Base-by-base conservation (phyloP, 495 filamentous ascomycete genomes). In the Talaromyces thailandensis region DNA sequence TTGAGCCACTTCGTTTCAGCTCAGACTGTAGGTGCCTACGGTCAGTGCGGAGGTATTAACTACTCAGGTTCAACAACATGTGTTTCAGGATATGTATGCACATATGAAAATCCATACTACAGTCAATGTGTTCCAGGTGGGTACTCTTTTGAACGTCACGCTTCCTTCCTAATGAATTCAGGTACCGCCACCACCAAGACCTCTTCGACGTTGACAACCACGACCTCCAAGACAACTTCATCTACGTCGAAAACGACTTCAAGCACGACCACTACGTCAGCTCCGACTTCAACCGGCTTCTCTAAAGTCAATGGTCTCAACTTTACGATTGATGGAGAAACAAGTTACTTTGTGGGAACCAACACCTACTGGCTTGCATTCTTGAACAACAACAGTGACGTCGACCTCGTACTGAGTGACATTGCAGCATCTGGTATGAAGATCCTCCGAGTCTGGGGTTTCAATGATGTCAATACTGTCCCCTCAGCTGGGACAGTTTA, bases 281-380 rank as follows among this genome's bases (percentile, higher is more conserved):
- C 51, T 21, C 51, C 51, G 5, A 16, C 23, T 26, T 55, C 51
- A 4, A 55, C 51, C 26, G 24, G 51, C 23, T 55, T 55, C 28
- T 14, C 26, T 28, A 55, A 28, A 28, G 51, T 55, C 23, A 61
- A 40, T 32, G 68, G 64, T 4, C 61, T 63, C 4, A 63, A 64
- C 24, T 68, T 68, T 60, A 58, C 64, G 14, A 56, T 68, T 1
- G 64, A 66, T 26, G 64, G 67, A 40, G 62, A 61, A 25, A 62
- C 64, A 48, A 62, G 60, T 23, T 68, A 84, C 69, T 86, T 78
- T 66, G 81, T 83, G 0, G 87, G 87, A 14, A 87, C 82, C 21
- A 90, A 90, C 71, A 73, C 82, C 56, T 90, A 89, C 74, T 90
- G 85, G 84, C 78, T 87, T 63, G 70, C 76, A 50, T 88, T 88